A percentile compares a stretch with the other conserved stretches of the same genome.
Conservation (phyloP, 1,284 basidiomycete species). For the Sphaerobolus stellatus region DNA sequence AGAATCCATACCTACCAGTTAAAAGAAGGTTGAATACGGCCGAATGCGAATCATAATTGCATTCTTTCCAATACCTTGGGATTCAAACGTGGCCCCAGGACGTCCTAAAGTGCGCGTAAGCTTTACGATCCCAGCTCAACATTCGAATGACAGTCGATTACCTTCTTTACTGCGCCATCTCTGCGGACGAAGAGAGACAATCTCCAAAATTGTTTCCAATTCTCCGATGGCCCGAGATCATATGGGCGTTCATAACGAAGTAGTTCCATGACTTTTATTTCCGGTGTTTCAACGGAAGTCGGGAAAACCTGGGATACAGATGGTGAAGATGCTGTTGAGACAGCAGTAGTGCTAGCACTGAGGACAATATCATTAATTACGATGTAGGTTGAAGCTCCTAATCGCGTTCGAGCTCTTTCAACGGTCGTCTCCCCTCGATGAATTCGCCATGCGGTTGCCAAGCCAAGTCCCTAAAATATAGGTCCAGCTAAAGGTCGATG, state of each 20-base stretch:
- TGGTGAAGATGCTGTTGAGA: too few species aligned
- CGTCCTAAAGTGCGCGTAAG: too few species aligned
- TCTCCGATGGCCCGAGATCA: conserved; percentile 38
- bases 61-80: too few species aligned
- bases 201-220: conserved; percentile 33
- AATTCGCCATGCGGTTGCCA: conserved; percentile 29
- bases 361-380: neutral
- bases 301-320: neutral
- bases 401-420: conserved; percentile 23
- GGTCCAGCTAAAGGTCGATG: conserved; percentile 1
- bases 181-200: conserved; percentile 26
- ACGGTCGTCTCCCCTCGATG: conserved; percentile 36
- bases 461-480: conserved; percentile 28
- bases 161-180: too few species aligned
- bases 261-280: too few species aligned
- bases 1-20: too few species aligned
- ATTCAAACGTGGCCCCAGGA: too few species aligned
- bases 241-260: conserved; percentile 39
- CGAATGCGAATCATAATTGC: too few species aligned
- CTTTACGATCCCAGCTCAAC: too few species aligned
- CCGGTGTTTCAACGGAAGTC: conserved; percentile 15
- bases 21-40: too few species aligned
- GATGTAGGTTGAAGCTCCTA: neutral
- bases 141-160: too few species aligned
- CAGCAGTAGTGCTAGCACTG: neutral